Evolutionary conservation across 2,329 filamentous ascomycete species (phyloP).

Genomic region (Orbilia ellipsospora): DNA sequence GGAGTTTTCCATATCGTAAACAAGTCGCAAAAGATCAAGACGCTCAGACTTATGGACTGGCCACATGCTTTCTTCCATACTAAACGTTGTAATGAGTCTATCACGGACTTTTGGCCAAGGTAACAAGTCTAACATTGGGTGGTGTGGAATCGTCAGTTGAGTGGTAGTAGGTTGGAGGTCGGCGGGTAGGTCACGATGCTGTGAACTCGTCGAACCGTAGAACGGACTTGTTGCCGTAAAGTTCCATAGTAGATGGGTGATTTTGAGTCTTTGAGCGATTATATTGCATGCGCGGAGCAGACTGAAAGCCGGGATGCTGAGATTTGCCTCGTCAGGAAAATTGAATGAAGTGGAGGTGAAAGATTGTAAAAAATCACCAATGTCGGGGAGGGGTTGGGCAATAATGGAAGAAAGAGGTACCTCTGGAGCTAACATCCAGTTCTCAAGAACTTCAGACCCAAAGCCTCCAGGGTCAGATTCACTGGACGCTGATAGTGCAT

Average conservation of each 20-base stretch:
- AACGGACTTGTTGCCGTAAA: conserved; percentile 55
- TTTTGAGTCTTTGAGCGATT: conserved; percentile 52
- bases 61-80: conserved; percentile 40
- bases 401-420: conserved; percentile 24
- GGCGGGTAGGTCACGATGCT: conserved; percentile 42
- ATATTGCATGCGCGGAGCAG: conserved; percentile 48
- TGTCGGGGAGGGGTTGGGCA: conserved; percentile 35
- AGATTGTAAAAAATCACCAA: conserved; percentile 42
- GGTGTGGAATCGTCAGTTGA: conserved; percentile 29
- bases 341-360: conserved; percentile 44
- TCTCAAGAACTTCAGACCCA: conserved; percentile 48
- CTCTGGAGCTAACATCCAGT: conserved; percentile 54
- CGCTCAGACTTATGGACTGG: conserved; percentile 42
- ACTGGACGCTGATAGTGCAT: conserved; percentile 45
- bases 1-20: conserved; percentile 48
- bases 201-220: conserved; percentile 49
- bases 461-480: conserved; percentile 51
- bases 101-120: conserved; percentile 47
- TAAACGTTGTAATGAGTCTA: conserved; percentile 42
- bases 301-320: conserved; percentile 51
- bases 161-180: conserved; percentile 30
- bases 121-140: conserved; percentile 32
- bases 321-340: conserved; percentile 51
- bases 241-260: conserved; percentile 46
- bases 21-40: conserved; percentile 32